These are phyloP conservation scores for Xylaria bambusicola DNA, from an alignment of 495 filamentous ascomycete species.

Conservation along the genomic window DNA sequence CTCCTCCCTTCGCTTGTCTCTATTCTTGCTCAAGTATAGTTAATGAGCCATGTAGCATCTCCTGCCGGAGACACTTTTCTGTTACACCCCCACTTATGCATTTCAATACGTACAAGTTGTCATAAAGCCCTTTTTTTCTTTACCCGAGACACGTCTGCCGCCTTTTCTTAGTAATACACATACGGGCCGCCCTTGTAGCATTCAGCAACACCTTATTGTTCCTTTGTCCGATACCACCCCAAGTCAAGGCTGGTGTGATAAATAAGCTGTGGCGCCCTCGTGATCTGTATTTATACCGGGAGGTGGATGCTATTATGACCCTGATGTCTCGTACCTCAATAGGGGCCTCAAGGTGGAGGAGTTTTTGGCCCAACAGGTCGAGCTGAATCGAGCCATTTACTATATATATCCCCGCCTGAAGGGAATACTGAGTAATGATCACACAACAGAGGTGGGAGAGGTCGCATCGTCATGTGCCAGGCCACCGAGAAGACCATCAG, in stretches of 20 bases:
- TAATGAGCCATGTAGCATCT: constrained; percentile 6
- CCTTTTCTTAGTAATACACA: constrained; percentile 19
- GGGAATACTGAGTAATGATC: too few relatives aligned
- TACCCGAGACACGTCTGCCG: constrained; percentile 7
- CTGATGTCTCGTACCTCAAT: too few relatives aligned
- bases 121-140: constrained; percentile 6
- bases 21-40: neutral
- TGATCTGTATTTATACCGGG: too few relatives aligned
- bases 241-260: too few relatives aligned
- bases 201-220: neutral
- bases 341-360: too few relatives aligned
- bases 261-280: too few relatives aligned
- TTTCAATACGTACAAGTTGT: constrained; percentile 15
- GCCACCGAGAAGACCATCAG: constrained; percentile 2
- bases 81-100: constrained; percentile 4
- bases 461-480: constrained; percentile 1
- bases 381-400: too few relatives aligned
- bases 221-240: neutral
- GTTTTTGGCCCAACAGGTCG: too few relatives aligned
- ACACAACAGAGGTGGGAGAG: too few relatives aligned
- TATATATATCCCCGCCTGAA: too few relatives aligned
- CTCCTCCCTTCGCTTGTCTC: neutral
- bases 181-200: neutral
- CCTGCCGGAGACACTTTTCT: neutral
- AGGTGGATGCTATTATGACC: too few relatives aligned